These are phyloP conservation scores for Geotrichum phurueaensis DNA, from an alignment of 1,139 yeast genomes.

Conservation along the genomic window DNA sequence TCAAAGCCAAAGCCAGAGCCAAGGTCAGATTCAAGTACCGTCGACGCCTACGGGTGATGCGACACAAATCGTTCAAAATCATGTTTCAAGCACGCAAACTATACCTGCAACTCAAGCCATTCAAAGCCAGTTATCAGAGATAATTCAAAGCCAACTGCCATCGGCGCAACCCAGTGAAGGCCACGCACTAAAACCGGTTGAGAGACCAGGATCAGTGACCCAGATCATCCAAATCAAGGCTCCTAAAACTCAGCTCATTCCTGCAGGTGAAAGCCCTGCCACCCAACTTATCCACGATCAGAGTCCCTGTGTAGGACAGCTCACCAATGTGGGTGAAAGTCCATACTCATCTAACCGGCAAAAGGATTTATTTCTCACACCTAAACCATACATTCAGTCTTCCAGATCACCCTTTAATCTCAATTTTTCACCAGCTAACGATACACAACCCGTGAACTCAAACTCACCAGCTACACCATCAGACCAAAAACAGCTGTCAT, in stretches of 20 bases:
- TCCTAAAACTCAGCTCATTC: background rate
- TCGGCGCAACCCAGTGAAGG: background rate
- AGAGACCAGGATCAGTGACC: background rate
- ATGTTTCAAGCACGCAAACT: background rate
- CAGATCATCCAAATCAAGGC: background rate
- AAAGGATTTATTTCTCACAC: constrained; percentile 3
- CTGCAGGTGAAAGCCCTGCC: background rate
- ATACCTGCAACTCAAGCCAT: background rate
- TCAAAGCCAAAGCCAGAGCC: background rate
- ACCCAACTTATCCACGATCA: background rate
- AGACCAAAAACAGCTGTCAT: background rate
- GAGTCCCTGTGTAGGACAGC: background rate
- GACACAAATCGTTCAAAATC: background rate
- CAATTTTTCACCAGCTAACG: background rate
- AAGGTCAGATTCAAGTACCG: background rate
- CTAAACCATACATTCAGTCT: background rate
- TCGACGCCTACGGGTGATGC: background rate
- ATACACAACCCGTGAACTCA: constrained; percentile 3
- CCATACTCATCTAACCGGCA: background rate
- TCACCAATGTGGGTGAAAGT: background rate
- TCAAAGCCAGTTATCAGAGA: background rate
- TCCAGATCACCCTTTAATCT: background rate
- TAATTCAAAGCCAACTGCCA: background rate
- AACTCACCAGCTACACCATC: background rate
- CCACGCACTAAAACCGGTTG: background rate